Evolutionary conservation across 371 early-diverging fungal genomes (phyloP), one percentile per base, ranked within the genome.

Genomic region (Mortierella sp.): DNA sequence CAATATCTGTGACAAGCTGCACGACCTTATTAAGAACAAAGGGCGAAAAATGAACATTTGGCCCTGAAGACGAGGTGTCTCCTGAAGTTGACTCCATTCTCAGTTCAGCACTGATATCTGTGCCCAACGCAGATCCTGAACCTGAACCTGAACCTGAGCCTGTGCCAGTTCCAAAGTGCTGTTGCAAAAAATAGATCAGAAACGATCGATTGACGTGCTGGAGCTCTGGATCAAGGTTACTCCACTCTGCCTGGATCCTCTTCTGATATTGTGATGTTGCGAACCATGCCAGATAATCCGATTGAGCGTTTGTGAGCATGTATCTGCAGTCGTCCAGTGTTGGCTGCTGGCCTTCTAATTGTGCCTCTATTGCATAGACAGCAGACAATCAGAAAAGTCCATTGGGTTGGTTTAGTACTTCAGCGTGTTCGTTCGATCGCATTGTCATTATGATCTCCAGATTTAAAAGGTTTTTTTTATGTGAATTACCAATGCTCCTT

Each of bases 11-110:
- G 33, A 80, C 16, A 38, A 75, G 66, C 55, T 80, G 81, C 33
- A 80, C 63, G 19, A 75, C 76, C 61, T 80, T 80, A 40, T 80
- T 80, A 55, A 71, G 57, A 16, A 80, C 81, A 71, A 80, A 75
- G 43, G 72, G 33, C 0, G 81, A 70, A 33, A 70, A 77, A 32
- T 60, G 64, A 16, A 53, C 32, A 53, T 40, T 38, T 61, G 43
- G 52, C 41, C 72, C 68, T 55, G 74, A 63, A 3, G 67, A 50
- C 6, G 74, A 32, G 19, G 62, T n/a, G 58, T 43, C 64, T 40
- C 62, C 62, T 43, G 43, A 5, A 28, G 47, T 62, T 45, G 41
- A 13, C 19, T 62, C 62, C 24, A 41, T 41, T 45, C 43, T 24
- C 16, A 62, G 9, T n/a, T 48, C 61, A 1, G 50, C 41, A 40